Conservation (phyloP, 257 asterid genomes). For the Solanum appendiculatum region DNA sequence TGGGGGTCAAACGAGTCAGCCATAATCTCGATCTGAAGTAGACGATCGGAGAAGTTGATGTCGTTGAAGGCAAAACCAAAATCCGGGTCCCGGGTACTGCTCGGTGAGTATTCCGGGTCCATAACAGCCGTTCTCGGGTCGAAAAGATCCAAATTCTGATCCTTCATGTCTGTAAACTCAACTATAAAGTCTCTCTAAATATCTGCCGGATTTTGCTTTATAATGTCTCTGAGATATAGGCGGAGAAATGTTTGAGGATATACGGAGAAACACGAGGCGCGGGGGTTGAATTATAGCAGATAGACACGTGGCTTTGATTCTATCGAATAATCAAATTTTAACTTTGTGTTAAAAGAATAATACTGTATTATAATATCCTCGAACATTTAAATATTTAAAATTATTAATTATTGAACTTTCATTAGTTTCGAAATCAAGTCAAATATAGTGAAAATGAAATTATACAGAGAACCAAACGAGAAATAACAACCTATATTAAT, state of each 20-base stretch:
- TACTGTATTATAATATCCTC: no score
- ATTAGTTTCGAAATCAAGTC: not conserved
- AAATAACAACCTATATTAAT: not conserved
- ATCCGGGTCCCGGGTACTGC: slow-evolving; percentile 29
- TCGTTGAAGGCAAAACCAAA: slow-evolving; percentile 75
- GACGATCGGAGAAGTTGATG: slow-evolving; percentile 55
- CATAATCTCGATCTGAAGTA: slow-evolving; percentile 50
- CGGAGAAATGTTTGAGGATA: not conserved
- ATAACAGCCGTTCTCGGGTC: slow-evolving; percentile 55
- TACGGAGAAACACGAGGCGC: not conserved
- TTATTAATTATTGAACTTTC: not conserved
- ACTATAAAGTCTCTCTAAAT: not conserved
- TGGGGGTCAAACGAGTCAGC: slow-evolving; percentile 26
- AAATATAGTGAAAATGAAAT: not conserved
- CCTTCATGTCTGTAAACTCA: slow-evolving; percentile 18
- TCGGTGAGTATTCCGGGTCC: slow-evolving; percentile 42
- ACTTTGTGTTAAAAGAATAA: no score
- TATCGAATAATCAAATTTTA: not conserved
- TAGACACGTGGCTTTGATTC: not conserved
- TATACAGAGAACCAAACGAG: not conserved
- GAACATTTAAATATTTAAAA: no score
- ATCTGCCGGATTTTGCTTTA: not conserved
- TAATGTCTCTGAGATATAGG: not conserved
- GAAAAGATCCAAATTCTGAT: slow-evolving; percentile 50
- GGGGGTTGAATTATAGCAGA: not conserved